phyloP scores from a whole-genome alignment of 2,329 filamentous ascomycete genomes.

The Catunica adiposa region DNA sequence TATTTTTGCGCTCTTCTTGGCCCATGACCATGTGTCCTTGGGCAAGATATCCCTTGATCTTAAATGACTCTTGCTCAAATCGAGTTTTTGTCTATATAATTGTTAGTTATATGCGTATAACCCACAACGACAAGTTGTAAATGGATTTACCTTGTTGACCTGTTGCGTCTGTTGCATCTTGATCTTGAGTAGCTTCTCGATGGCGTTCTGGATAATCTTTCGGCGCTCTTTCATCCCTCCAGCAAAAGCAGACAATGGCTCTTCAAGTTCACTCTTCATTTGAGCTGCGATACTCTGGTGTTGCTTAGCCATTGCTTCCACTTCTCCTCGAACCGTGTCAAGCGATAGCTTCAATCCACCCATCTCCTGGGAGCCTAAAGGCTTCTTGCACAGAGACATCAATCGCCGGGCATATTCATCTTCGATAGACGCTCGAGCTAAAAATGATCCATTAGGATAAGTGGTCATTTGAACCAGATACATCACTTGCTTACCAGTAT shows the following conservation, averaged over 20 bases:
- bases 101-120: neutral
- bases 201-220: conserved; percentile 87
- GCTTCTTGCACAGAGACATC: conserved; percentile 68
- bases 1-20: conserved; percentile 96
- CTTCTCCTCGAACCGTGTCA: conserved; percentile 73
- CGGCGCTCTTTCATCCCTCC: conserved; percentile 91
- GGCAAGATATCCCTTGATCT: conserved; percentile 95
- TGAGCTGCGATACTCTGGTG: conserved; percentile 79
- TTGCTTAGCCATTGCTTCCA: conserved; percentile 86
- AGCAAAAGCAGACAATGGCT: conserved; percentile 77
- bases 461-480: neutral
- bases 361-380: conserved; percentile 72
- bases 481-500: conserved; percentile 42
- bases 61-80: conserved; percentile 93
- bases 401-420: conserved; percentile 92
- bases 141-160: conserved; percentile 71
- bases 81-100: conserved; percentile 58
- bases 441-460: neutral
- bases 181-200: conserved; percentile 84
- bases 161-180: conserved; percentile 82
- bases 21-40: conserved; percentile 99
- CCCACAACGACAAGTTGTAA: neutral
- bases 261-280: conserved; percentile 93
- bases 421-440: conserved; percentile 70
- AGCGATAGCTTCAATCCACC: conserved; percentile 72